phyloP scores from a whole-genome alignment of 2,329 filamentous ascomycete genomes.

The Colletotrichum incanum region DNA sequence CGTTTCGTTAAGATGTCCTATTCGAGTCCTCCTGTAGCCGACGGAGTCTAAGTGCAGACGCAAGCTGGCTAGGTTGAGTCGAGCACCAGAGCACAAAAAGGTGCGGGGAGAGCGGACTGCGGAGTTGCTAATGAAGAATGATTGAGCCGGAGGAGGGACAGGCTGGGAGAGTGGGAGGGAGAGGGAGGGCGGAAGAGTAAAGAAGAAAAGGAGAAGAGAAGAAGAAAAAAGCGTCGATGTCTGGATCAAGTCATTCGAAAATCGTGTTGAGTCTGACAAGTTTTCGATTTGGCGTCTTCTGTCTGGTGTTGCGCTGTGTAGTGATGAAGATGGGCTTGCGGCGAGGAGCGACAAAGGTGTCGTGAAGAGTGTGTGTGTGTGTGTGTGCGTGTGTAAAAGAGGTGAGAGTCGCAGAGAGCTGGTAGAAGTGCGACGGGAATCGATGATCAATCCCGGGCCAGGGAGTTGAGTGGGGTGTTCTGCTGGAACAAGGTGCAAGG shows the following conservation, averaged over 20 bases:
- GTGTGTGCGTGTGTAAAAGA: constrained; percentile 41
- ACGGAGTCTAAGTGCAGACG: constrained; percentile 14
- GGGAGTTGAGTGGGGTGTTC: constrained; percentile 34
- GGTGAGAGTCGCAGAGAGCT: constrained; percentile 37
- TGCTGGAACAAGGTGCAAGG: constrained; percentile 38
- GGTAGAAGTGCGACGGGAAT: constrained; percentile 43
- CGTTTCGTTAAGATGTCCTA: constrained; percentile 30
- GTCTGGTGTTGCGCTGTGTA: background rate
- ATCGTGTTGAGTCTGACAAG: background rate
- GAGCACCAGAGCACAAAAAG: constrained; percentile 1
- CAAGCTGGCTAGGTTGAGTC: constrained; percentile 32
- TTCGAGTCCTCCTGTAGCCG: constrained; percentile 46
- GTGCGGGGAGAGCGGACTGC: constrained; percentile 24
- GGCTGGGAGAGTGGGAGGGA: background rate
- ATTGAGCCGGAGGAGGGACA: constrained; percentile 3
- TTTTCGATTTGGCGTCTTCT: constrained; percentile 13
- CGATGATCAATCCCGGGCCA: constrained; percentile 40
- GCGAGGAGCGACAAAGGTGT: constrained; percentile 19
- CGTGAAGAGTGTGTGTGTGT: constrained; percentile 3
- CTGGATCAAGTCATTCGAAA: constrained; percentile 42
- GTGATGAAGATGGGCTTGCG: background rate
- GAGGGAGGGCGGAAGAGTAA: background rate
- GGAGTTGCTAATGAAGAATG: background rate
- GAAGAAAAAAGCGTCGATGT: constrained; percentile 5
- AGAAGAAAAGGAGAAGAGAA: constrained; percentile 1